These are phyloP conservation scores for Coniochaeta sp. DNA, from an alignment of 2,329 filamentous ascomycete genomes.

Conservation along the genomic window DNA sequence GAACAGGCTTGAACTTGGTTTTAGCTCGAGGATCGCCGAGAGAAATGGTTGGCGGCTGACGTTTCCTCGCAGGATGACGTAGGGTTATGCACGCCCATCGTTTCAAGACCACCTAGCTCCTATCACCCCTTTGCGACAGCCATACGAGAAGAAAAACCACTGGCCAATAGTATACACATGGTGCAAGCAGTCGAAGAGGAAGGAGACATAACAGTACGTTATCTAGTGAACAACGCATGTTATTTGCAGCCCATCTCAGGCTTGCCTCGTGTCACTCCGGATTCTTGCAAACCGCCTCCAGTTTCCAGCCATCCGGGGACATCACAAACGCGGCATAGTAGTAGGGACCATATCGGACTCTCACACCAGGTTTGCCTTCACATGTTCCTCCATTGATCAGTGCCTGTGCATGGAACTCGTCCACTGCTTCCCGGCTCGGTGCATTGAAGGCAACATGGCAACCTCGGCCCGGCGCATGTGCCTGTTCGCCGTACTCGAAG, in stretches of 20 bases:
- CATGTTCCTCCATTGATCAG: slow-evolving; percentile 18
- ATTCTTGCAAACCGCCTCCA: slow-evolving; percentile 23
- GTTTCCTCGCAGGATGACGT: not conserved
- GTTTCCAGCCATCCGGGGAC: slow-evolving; percentile 23
- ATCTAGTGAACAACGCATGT: too few relatives aligned
- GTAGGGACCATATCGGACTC: slow-evolving; percentile 19
- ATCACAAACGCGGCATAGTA: slow-evolving; percentile 27
- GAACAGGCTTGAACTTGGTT: not conserved
- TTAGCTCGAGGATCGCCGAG: not conserved
- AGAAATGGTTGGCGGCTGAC: not conserved
- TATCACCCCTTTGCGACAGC: not conserved
- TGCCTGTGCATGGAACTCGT: slow-evolving; percentile 20
- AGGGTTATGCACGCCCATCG: not conserved
- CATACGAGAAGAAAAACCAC: not conserved
- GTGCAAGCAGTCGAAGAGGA: not conserved
- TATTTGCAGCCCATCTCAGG: too few relatives aligned
- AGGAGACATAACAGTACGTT: too few relatives aligned
- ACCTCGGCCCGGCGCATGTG: slow-evolving; percentile 16
- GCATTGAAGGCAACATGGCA: slow-evolving; percentile 26
- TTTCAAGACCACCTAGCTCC: not conserved
- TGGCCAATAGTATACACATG: too few relatives aligned
- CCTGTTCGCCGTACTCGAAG: slow-evolving; percentile 17
- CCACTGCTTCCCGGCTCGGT: slow-evolving; percentile 18
- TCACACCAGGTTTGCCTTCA: slow-evolving; percentile 21
- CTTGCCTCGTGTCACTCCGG: too few relatives aligned